These are phyloP conservation scores for Dorcoceras hygrometricum DNA, from an alignment of 257 asterid genomes.

Conservation along the genomic window DNA sequence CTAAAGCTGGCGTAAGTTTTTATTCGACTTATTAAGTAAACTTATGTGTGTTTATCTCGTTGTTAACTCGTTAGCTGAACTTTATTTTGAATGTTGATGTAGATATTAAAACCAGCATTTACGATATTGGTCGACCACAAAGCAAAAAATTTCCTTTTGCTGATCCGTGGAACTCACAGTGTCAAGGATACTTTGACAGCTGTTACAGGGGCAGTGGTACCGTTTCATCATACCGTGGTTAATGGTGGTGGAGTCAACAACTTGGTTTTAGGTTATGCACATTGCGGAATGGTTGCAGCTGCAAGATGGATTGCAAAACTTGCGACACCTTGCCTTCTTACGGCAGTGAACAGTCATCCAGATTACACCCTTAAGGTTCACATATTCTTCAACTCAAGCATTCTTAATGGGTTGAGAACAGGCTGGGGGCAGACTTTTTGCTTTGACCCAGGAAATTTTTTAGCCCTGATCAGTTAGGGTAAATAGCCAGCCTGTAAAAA, in stretches of 20 bases:
- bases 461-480: neutral
- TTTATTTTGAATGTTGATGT: conserved; percentile 29
- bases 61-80: conserved; percentile 6
- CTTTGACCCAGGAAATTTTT: neutral
- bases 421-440: neutral
- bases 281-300: conserved; percentile 99
- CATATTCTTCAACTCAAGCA: neutral
- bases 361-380: conserved; percentile 80
- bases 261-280: conserved; percentile 95
- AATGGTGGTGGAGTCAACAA: conserved; percentile 88
- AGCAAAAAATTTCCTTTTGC: conserved; percentile 53
- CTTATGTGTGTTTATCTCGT: neutral
- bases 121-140: conserved; percentile 76
- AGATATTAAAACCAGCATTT: conserved; percentile 96
- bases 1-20: conserved; percentile 94
- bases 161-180: conserved; percentile 98
- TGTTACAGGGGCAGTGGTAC: conserved; percentile 97
- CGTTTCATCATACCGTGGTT: conserved; percentile 92
- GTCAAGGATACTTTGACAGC: conserved; percentile 96
- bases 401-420: neutral
- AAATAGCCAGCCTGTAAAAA: no score
- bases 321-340: conserved; percentile 71
- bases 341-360: conserved; percentile 58
- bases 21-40: neutral
- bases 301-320: conserved; percentile 99